phyloP scores from a whole-genome alignment of 2,329 filamentous ascomycete genomes.

The Xylaria sp. region DNA sequence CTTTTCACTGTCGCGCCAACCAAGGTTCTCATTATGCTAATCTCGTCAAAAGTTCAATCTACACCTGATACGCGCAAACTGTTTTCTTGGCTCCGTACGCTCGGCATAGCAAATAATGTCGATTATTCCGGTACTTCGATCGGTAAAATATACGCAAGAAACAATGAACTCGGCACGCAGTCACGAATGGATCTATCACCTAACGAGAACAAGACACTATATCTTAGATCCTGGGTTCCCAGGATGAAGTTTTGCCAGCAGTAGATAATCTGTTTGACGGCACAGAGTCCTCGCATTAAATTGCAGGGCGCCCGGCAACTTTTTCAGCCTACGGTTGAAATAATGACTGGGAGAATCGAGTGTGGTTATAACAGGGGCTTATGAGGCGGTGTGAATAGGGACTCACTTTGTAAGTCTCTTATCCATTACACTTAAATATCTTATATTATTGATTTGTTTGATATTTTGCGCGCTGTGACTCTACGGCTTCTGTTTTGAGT shows the following conservation, averaged over 20 bases:
- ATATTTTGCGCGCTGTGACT: too few species aligned
- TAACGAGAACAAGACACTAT: constrained; percentile 72
- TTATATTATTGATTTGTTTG: not conserved
- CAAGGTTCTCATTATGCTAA: constrained; percentile 72
- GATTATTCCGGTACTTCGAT: constrained; percentile 70
- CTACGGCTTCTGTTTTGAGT: too few species aligned
- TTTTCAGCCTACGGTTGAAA: constrained; percentile 2
- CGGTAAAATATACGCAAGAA: constrained; percentile 65
- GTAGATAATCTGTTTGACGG: constrained; percentile 69
- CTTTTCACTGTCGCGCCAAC: constrained; percentile 70
- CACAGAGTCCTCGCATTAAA: constrained; percentile 68
- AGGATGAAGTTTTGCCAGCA: constrained; percentile 69
- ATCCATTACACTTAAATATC: not conserved
- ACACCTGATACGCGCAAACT: constrained; percentile 65
- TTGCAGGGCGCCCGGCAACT: not conserved
- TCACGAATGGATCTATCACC: constrained; percentile 71
- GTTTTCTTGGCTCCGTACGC: constrained; percentile 56
- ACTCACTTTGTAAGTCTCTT: not conserved
- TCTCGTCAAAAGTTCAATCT: constrained; percentile 69
- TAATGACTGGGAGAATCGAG: not conserved
- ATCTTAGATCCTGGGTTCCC: constrained; percentile 70
- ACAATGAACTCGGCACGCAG: constrained; percentile 64
- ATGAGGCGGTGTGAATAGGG: not conserved
- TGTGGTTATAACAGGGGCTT: not conserved
- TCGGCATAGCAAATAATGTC: constrained; percentile 65